These are phyloP conservation scores for Salvia sclarea DNA, from an alignment of 305 asterid genomes.

Conservation along the genomic window DNA sequence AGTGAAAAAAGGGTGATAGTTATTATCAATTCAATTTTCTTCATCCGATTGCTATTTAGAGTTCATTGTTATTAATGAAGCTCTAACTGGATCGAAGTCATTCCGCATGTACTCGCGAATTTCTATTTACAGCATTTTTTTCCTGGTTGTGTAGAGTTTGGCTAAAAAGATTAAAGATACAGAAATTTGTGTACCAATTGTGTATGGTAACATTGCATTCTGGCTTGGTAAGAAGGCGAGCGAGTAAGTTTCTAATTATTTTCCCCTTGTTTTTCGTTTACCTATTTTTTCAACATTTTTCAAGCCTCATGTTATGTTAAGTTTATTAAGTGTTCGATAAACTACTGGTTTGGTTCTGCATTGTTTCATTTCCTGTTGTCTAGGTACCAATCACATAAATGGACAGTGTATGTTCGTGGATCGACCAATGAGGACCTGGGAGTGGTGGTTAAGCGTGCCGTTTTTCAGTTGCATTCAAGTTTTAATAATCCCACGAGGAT, in stretches of 20 bases:
- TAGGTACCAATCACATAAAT: constrained; percentile 83
- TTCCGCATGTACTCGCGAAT: neutral
- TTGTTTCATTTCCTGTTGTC: constrained; percentile 13
- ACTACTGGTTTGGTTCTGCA: constrained; percentile 27
- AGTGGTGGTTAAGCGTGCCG: constrained; percentile 77
- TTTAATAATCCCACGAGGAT: constrained; percentile 86
- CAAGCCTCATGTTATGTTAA: neutral
- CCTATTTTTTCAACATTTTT: neutral
- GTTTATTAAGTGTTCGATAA: constrained; percentile 37
- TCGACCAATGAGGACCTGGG: constrained; percentile 86
- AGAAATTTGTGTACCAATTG: constrained; percentile 80
- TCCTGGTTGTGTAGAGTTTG: constrained; percentile 40
- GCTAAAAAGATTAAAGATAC: constrained; percentile 69
- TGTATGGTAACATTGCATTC: constrained; percentile 87
- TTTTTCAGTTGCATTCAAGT: constrained; percentile 92
- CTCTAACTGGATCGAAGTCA: neutral
- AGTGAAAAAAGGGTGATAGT: constrained; percentile 58
- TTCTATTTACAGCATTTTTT: neutral
- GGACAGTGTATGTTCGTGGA: constrained; percentile 90
- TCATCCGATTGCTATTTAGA: neutral
- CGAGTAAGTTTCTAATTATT: constrained; percentile 54
- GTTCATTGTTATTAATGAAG: neutral
- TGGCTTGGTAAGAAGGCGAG: constrained; percentile 99
- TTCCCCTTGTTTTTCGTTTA: neutral
- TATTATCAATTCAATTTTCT: neutral